phyloP scores from a whole-genome alignment of 495 filamentous ascomycete genomes.

The Oleoguttula mirabilis region DNA sequence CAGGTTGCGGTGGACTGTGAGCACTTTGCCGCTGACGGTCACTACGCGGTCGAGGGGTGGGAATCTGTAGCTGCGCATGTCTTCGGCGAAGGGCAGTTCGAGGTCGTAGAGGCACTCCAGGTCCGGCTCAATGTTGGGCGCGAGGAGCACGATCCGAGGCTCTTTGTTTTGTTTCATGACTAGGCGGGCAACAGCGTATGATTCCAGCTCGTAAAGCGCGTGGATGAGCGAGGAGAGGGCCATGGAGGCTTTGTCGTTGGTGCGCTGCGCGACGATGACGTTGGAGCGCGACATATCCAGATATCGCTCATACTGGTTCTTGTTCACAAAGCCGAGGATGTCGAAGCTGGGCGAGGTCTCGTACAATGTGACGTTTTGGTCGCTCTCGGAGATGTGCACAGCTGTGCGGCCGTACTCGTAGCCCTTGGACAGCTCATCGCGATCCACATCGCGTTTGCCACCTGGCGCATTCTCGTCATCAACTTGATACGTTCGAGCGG shows the following conservation, averaged over 20 bases:
- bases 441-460: constrained; percentile 72
- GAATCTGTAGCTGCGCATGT: constrained; percentile 78
- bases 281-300: constrained; percentile 69
- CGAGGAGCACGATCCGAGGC: constrained; percentile 69
- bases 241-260: constrained; percentile 62
- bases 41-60: constrained; percentile 79
- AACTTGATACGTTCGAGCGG: constrained; percentile 66
- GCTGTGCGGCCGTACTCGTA: constrained; percentile 90
- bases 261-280: constrained; percentile 58
- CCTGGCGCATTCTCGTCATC: constrained; percentile 59
- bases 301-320: constrained; percentile 46
- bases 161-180: constrained; percentile 69
- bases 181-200: constrained; percentile 76
- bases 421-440: constrained; percentile 77
- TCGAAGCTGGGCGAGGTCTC: constrained; percentile 63
- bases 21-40: constrained; percentile 74
- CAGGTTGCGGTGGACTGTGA: constrained; percentile 77
- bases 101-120: constrained; percentile 84
- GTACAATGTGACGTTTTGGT: constrained; percentile 67
- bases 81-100: constrained; percentile 89
- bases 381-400: constrained; percentile 74
- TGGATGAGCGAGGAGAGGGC: constrained; percentile 84
- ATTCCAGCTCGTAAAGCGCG: constrained; percentile 72
- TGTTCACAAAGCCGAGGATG: constrained; percentile 68
- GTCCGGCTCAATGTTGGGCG: constrained; percentile 66